These are phyloP conservation scores for Dothideomycetes sp. DNA, from an alignment of 2,329 filamentous ascomycete genomes.

Conservation along the genomic window DNA sequence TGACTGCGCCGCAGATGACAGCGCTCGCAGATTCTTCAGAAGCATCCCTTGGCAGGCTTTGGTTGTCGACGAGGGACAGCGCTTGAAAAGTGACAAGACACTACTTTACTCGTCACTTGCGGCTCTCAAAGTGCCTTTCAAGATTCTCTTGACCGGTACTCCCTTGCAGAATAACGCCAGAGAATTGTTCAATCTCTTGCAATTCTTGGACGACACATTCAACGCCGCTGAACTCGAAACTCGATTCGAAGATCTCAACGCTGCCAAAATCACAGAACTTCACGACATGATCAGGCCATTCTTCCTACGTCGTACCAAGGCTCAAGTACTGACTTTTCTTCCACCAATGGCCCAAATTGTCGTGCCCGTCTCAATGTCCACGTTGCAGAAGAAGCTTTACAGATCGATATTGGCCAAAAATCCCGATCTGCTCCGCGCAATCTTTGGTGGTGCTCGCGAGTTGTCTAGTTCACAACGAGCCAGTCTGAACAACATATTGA, in stretches of 20 bases:
- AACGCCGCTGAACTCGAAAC: constrained; percentile 64
- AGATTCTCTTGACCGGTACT: constrained; percentile 76
- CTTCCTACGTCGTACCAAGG: constrained; percentile 72
- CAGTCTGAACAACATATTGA: constrained; percentile 84
- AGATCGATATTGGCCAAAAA: constrained; percentile 90
- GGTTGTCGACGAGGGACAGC: constrained; percentile 89
- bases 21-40: constrained; percentile 54
- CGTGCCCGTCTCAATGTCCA: constrained; percentile 86
- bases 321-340: constrained; percentile 79
- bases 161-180: constrained; percentile 92
- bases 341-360: constrained; percentile 94
- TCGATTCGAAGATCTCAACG: constrained; percentile 66
- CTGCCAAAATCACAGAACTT: constrained; percentile 68
- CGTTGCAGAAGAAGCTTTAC: constrained; percentile 87
- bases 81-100: constrained; percentile 86
- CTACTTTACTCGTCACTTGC: constrained; percentile 66
- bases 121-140: constrained; percentile 67
- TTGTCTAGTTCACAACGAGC: constrained; percentile 62
- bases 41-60: constrained; percentile 74
- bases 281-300: constrained; percentile 71
- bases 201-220: constrained; percentile 70
- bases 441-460: constrained; percentile 50
- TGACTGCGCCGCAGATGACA: constrained; percentile 70
- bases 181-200: constrained; percentile 91
- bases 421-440: constrained; percentile 73